Evolutionary conservation across 768 basidiomycete species (phyloP), one percentile per base, ranked within the genome.

Genomic region (Trametes punicea): DNA sequence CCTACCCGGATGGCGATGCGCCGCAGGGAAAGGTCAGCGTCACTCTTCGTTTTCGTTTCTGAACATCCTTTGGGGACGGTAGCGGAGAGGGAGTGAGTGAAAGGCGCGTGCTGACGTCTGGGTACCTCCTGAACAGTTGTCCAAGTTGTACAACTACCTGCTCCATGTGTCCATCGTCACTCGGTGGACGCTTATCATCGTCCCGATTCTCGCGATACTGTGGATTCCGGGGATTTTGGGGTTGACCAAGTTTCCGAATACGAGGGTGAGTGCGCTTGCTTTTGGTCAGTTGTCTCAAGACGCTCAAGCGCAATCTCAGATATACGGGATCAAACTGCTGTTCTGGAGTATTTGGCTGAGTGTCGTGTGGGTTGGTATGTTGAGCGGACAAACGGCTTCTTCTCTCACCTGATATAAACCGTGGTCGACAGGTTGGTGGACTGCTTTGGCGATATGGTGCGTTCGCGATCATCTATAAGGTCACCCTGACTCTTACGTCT

Each of bases 271-370:
- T 34, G 7, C 29, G 20, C 79, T 73, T 51, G 1, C 0, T 31
- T 15, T 23, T 21, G 39, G 57, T 56, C 42, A 46, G 18, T 34
- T 27, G 8, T 27, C 30, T 26, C 40, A 16, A 23, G 38, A 34
- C 40, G 15, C 34, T 36, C 56, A 25, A 44, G 26, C 16, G 47
- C n/a, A 40, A 18, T 29, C 16, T n/a, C 44, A 83, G 79, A 71
- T 86, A 10, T 87, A 83, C 81, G 77, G 77, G 29, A 77, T 86
- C 9, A 73, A 74, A 52, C 69, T 88, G 42, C 50, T 88, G 6
- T 90, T 83, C 81, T 93, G 90, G 90, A 88, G 85, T 56, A 84
- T 92, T 54, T 96, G 91, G 90, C 72, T 93, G 26, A 81, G 78
- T 34, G 81, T 94, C 29, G 73, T 81, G 4, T 96, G 93, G 93